phyloP scores from a whole-genome alignment of 164 flowering plant species.

The Santalum album region DNA sequence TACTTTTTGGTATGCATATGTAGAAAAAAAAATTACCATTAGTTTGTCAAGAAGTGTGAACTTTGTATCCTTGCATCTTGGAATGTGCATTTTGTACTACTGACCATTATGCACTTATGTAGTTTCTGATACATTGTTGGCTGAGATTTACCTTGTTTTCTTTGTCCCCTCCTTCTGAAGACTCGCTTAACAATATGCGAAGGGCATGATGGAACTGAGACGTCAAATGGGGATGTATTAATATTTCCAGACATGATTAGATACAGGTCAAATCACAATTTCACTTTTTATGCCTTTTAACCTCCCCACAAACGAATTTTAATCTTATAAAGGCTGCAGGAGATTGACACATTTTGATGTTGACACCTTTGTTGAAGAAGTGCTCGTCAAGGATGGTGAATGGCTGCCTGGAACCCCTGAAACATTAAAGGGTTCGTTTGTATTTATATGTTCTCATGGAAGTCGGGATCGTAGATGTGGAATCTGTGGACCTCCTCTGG shows the following conservation, averaged over 20 bases:
- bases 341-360: slow-evolving; percentile 90
- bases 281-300: background rate
- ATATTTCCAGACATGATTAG: slow-evolving; percentile 97
- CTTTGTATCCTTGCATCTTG: background rate
- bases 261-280: slow-evolving; percentile 57
- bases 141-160: background rate
- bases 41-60: background rate
- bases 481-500: slow-evolving; percentile 76
- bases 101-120: background rate
- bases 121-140: background rate
- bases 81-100: background rate
- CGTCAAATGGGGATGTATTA: slow-evolving; percentile 92
- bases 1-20: no score
- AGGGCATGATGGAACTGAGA: slow-evolving; percentile 93
- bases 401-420: slow-evolving; percentile 89
- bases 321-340: slow-evolving; percentile 40
- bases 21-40: no score
- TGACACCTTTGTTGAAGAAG: slow-evolving; percentile 95
- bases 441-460: slow-evolving; percentile 89
- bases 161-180: slow-evolving; percentile 21
- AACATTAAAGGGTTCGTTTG: slow-evolving; percentile 51
- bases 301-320: background rate
- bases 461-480: slow-evolving; percentile 91
- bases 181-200: slow-evolving; percentile 91
- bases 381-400: slow-evolving; percentile 77